Conservation (phyloP, 345 rosid species). For the Laguncularia racemosa region DNA sequence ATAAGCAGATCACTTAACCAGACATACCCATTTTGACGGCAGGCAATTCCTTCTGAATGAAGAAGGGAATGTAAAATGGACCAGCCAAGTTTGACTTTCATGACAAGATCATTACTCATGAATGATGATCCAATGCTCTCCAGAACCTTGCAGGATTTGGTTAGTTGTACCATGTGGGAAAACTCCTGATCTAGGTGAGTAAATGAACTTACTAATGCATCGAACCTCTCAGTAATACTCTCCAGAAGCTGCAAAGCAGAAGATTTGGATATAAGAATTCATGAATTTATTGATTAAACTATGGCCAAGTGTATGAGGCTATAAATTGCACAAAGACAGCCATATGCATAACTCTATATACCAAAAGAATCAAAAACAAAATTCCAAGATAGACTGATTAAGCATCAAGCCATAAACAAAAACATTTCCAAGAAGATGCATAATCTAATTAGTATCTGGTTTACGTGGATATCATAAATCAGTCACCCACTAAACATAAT, state of each 20-base stretch:
- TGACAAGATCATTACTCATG: conserved; percentile 33
- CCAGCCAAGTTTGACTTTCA: conserved; percentile 71
- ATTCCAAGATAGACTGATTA: too few species aligned
- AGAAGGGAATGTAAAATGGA: conserved; percentile 90
- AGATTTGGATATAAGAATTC: background rate
- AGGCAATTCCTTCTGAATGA: conserved; percentile 77
- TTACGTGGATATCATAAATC: too few species aligned
- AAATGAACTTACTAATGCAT: conserved; percentile 68
- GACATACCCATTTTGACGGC: conserved; percentile 80
- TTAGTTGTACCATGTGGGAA: conserved; percentile 62
- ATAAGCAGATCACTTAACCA: conserved; percentile 95
- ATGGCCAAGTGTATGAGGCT: background rate
- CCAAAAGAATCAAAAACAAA: too few species aligned
- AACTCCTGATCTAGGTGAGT: conserved; percentile 90
- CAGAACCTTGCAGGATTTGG: conserved; percentile 63
- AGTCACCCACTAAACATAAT: too few species aligned
- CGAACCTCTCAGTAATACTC: conserved; percentile 71
- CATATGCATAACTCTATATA: too few species aligned
- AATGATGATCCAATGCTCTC: conserved; percentile 39
- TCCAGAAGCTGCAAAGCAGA: conserved; percentile 67
- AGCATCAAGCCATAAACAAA: too few species aligned
- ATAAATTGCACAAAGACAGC: background rate
- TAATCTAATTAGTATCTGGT: too few species aligned
- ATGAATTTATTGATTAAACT: background rate
- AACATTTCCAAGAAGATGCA: too few species aligned